phyloP scores from a whole-genome alignment of 1,284 basidiomycete genomes.

The Taiwanofungus camphoratus region DNA sequence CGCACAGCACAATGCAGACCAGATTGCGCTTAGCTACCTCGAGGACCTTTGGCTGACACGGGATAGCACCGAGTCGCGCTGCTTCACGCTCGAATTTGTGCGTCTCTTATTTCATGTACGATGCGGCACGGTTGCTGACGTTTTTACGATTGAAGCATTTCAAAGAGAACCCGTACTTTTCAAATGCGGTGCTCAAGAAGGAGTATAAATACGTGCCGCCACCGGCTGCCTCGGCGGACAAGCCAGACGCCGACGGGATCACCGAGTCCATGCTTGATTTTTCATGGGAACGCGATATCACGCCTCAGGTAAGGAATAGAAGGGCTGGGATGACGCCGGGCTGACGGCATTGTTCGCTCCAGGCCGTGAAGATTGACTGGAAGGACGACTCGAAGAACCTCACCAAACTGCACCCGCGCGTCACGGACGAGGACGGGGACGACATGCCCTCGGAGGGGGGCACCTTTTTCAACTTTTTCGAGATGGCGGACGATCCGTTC shows the following conservation, averaged over 20 bases:
- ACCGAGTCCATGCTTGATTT: conserved; percentile 72
- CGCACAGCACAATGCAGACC: conserved; percentile 63
- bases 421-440: conserved; percentile 50
- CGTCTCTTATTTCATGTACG: conserved; percentile 1
- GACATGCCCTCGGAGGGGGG: conserved; percentile 61
- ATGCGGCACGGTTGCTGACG: not conserved
- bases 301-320: conserved; percentile 47
- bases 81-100: conserved; percentile 78
- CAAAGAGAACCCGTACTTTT: conserved; percentile 79
- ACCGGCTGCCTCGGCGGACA: conserved; percentile 45
- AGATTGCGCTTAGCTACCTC: conserved; percentile 67
- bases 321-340: not conserved
- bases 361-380: conserved; percentile 74
- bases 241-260: conserved; percentile 65
- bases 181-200: conserved; percentile 69
- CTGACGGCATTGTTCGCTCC: not conserved
- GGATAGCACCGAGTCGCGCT: conserved; percentile 59
- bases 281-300: conserved; percentile 69
- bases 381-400: conserved; percentile 74
- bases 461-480: conserved; percentile 88
- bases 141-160: conserved; percentile 48
- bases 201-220: conserved; percentile 68
- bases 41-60: conserved; percentile 77
- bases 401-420: conserved; percentile 72
- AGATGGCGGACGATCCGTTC: conserved; percentile 53